phyloP scores from a whole-genome alignment of 805 yeast genomes.

The Hanseniaspora clermontiae region DNA sequence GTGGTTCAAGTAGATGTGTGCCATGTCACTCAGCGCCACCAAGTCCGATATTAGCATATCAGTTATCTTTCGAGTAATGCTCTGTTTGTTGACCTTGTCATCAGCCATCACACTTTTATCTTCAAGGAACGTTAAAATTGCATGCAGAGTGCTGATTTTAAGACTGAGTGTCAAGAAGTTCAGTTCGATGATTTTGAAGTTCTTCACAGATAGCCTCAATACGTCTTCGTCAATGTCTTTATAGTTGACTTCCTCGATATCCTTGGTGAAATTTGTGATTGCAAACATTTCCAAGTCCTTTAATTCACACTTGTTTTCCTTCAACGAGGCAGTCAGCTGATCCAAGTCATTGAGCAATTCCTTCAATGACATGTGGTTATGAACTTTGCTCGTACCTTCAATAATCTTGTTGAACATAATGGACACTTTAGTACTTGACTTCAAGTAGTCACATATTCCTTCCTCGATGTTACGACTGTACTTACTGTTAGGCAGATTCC shows the following conservation, averaged over 20 bases:
- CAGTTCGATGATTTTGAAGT: conserved; percentile 10
- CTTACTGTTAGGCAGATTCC: background rate
- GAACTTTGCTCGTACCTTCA: background rate
- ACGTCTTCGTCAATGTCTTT: background rate
- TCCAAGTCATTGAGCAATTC: conserved; percentile 1
- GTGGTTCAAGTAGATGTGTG: conserved; percentile 8
- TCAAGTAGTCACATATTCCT: conserved; percentile 6
- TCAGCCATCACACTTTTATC: background rate
- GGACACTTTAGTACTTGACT: background rate
- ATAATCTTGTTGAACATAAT: background rate
- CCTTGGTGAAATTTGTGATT: background rate
- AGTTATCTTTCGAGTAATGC: background rate
- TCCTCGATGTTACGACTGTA: background rate
- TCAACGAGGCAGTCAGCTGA: background rate
- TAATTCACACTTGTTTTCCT: background rate
- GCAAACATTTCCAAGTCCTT: background rate
- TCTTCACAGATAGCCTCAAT: background rate
- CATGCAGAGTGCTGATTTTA: conserved; percentile 4
- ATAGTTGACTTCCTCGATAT: conserved; percentile 10
- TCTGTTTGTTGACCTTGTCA: background rate
- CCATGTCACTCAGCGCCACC: background rate
- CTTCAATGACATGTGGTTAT: background rate
- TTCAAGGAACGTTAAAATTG: background rate
- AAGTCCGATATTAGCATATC: background rate
- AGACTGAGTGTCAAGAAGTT: background rate